Percentiles rank a stretch among this genome's conserved stretches.
Evolutionary conservation across 148 eudicot genomes (phyloP).

Genomic region (Cornus controversa): DNA sequence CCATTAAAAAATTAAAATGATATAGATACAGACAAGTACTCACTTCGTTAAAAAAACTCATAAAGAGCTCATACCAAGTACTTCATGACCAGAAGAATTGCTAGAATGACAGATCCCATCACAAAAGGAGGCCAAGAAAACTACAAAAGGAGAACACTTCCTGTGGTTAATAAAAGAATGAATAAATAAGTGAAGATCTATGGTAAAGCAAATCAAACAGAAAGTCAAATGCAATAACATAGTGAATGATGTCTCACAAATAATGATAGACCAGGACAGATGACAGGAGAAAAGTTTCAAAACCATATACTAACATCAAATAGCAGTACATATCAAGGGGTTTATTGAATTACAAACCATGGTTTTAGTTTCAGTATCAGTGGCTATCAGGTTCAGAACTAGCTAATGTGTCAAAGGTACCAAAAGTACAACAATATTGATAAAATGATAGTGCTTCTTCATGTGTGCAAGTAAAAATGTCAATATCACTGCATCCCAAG

Average conservation of each 20-base stretch:
- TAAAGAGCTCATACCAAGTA: conserved; percentile 63
- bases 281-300: background rate
- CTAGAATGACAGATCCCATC: conserved; percentile 80
- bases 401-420: background rate
- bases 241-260: background rate
- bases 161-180: conserved; percentile 1
- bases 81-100: conserved; percentile 79
- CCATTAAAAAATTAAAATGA: background rate
- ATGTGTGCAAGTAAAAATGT: background rate
- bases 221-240: background rate
- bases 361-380: background rate
- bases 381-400: background rate
- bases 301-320: background rate
- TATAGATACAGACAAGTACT: background rate
- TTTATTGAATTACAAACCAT: background rate
- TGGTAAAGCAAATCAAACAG: conserved; percentile 7
- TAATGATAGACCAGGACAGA: conserved; percentile 5
- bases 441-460: background rate
- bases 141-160: conserved; percentile 45
- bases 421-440: background rate
- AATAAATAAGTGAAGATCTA: conserved; percentile 7
- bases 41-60: background rate
- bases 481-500: background rate
- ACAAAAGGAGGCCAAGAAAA: conserved; percentile 94
- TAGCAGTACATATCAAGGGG: background rate